Evolutionary conservation across 352 stramenopile genomes (phyloP).

Genomic region (Phytophthora syringae): DNA sequence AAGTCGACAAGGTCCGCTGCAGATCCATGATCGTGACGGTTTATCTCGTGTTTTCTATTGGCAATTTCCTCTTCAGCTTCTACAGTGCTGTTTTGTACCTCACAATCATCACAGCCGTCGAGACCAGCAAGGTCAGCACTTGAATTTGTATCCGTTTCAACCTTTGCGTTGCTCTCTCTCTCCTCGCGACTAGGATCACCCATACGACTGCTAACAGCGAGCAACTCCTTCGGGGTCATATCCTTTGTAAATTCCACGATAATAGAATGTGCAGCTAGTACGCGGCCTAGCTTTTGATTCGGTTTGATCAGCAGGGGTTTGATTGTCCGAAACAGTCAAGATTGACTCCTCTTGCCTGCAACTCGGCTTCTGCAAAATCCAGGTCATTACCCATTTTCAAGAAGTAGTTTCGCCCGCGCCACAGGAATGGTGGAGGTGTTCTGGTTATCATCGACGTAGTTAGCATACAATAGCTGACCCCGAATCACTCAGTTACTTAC

Average conservation of each 20-base stretch:
- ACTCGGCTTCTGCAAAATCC: conserved; percentile 67
- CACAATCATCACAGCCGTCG: background rate
- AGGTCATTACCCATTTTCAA: conserved; percentile 75
- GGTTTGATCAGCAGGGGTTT: conserved; percentile 77
- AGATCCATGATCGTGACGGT: conserved; percentile 19
- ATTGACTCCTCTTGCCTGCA: conserved; percentile 54
- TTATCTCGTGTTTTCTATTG: background rate
- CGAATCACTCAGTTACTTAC: conserved; percentile 39
- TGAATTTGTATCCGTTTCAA: conserved; percentile 1
- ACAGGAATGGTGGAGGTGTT: conserved; percentile 71
- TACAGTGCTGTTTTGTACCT: background rate
- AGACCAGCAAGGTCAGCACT: background rate
- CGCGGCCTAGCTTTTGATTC: conserved; percentile 74
- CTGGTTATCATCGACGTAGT: conserved; percentile 24
- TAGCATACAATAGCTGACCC: background rate
- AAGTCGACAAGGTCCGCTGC: conserved; percentile 58
- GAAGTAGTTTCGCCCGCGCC: conserved; percentile 79
- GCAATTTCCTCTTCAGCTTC: background rate
- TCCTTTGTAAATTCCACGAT: conserved; percentile 61
- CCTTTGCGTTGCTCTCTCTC: background rate
- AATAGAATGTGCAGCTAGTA: conserved; percentile 74
- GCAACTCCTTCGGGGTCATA: conserved; percentile 35
- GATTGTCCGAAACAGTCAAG: conserved; percentile 59
- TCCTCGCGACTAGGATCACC: conserved; percentile 16
- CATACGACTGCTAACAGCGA: conserved; percentile 32